Evolutionary conservation across 106 monocot species (phyloP).

Genomic region (Hemerocallis citrina): DNA sequence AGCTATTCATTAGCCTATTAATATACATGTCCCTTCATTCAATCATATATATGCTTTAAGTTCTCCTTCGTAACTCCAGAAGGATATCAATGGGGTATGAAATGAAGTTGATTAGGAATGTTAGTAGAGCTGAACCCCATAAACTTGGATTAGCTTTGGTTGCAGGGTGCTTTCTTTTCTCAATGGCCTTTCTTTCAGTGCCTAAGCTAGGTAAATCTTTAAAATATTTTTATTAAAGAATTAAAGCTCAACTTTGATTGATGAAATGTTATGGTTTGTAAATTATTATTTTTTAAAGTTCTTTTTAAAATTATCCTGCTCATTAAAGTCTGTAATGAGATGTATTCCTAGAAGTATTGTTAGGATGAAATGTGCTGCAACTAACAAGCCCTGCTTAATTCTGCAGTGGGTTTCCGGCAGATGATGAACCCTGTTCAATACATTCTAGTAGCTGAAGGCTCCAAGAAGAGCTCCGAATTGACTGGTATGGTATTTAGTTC

Average conservation of each 20-base stretch:
- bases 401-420: slow-evolving; percentile 8
- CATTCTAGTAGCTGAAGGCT: background rate
- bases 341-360: background rate
- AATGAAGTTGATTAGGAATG: slow-evolving; percentile 8
- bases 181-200: slow-evolving; percentile 7
- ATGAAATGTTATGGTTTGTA: too few species aligned
- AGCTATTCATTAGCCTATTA: background rate
- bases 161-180: slow-evolving; percentile 17
- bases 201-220: slow-evolving; percentile 3
- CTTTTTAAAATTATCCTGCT: too few species aligned
- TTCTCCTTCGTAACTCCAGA: background rate
- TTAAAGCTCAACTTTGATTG: background rate
- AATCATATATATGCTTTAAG: background rate
- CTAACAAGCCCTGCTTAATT: background rate
- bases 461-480: background rate
- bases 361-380: background rate
- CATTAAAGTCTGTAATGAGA: too few species aligned
- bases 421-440: background rate
- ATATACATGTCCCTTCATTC: background rate
- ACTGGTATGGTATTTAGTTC: background rate
- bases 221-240: too few species aligned
- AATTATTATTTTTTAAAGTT: too few species aligned
- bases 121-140: slow-evolving; percentile 9
- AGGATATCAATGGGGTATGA: slow-evolving; percentile 8
- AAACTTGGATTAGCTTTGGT: slow-evolving; percentile 14